Evolutionary conservation across 768 basidiomycete species (phyloP), one percentile per base, ranked within the genome.

Genomic region (Agaricus blazei): DNA sequence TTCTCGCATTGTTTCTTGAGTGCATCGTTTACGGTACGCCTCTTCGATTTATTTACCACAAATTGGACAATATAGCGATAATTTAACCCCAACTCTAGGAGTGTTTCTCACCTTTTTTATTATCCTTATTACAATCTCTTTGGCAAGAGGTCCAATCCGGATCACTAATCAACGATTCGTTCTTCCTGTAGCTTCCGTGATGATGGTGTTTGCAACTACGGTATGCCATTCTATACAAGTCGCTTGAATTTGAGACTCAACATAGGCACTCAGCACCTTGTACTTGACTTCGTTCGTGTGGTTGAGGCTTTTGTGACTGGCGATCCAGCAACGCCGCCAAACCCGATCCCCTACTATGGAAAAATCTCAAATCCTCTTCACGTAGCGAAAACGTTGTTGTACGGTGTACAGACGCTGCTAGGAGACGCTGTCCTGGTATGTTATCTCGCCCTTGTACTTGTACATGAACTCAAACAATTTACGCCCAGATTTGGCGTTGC

Each of bases 131-230:
- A 43, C 36, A 31, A 52, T 52, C 9, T 52, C 52, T 5, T 45
- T 52, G 31, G 40, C 42, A 23, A 36, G 45, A 26, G 45, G 45
- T 19, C 29, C 34, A 2, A 34, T 52, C 9, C 52, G 31, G 14
- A 26, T 52, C 23, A 29, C 43, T 9, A 52, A 52, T 23, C 52
- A 45, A 28, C 52, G 52, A 45, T 52, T 52, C 14, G 45, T 52
- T 43, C 43, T 52, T 34, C 52, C 52, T 14, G 43, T 52, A 23
- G 52, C 52, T 24, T 12, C 43, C 27, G 11, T 52, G 19, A 52
- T 52, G 52, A 45, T 52, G 52, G 23, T 37, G 12, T 12, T 52
- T 3, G 52, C 52, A 14, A 52, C 52, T 6, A 45, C 43, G 8
- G 52, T 52, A 31, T 24, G 52, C 36, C 23, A n/a, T 8, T 2